Percentiles rank a stretch among this genome's conserved stretches.
Conservation (phyloP, 495 filamentous ascomycete species). For the Hyaloscypha finlandica region DNA sequence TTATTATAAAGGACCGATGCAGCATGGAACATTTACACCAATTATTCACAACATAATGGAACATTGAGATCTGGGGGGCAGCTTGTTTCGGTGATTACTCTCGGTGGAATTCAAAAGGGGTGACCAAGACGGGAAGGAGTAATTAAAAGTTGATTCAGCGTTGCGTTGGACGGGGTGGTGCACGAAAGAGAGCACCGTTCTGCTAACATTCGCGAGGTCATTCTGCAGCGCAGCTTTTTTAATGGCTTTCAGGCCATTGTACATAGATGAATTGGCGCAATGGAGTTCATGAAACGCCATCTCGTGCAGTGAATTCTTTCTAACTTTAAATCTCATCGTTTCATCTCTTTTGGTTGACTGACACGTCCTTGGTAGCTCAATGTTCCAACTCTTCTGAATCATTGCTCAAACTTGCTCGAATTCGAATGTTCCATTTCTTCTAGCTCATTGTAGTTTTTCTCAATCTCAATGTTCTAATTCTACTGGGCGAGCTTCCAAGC, state of each 20-base stretch:
- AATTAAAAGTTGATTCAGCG: neutral
- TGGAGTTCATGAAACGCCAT: neutral
- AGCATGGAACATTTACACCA: neutral
- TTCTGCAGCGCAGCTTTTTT: neutral
- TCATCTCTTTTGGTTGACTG: no score
- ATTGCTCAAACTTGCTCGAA: neutral
- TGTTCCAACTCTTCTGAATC: neutral
- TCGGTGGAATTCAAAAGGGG: neutral
- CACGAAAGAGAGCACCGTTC: neutral
- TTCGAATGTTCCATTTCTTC: neutral
- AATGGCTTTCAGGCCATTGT: neutral
- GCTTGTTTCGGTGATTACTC: neutral
- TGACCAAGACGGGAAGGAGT: neutral
- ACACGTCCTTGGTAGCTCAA: no score
- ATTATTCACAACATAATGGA: neutral
- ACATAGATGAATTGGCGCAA: neutral
- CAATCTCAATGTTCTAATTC: no score
- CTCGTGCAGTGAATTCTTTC: neutral
- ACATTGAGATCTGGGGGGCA: neutral
- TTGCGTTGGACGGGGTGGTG: neutral
- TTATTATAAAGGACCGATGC: neutral
- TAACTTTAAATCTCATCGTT: neutral
- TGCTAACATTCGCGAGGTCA: neutral
- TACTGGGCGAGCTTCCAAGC: neutral
- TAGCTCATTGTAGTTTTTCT: neutral